A percentile compares a stretch with the other conserved stretches of the same genome.
Conservation (phyloP, 176 grass and related monocot genomes). For the Ensete glaucum region DNA sequence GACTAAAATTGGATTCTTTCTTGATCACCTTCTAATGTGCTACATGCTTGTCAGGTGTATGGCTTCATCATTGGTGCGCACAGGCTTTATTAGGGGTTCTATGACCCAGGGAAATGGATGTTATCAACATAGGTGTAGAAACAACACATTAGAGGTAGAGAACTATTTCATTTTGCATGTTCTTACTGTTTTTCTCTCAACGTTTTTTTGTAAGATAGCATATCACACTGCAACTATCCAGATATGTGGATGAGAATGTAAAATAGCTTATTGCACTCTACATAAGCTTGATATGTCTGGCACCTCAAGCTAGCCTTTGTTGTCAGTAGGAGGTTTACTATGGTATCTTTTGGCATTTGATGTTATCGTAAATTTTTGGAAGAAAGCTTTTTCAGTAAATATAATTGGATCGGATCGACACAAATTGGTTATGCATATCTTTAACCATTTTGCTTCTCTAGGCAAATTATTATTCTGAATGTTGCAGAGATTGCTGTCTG, state of each 20-base stretch:
- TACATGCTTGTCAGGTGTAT: slow-evolving; percentile 56
- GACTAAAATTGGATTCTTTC: neutral
- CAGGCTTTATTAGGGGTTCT: slow-evolving; percentile 96
- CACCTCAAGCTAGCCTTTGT: neutral
- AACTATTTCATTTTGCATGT: neutral
- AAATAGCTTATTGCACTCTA: no score
- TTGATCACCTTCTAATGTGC: neutral
- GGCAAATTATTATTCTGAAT: neutral
- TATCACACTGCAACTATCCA: neutral
- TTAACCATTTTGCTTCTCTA: neutral
- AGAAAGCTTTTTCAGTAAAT: neutral
- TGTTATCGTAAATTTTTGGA: no score
- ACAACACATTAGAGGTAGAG: slow-evolving; percentile 67
- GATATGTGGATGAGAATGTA: no score
- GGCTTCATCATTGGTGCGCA: slow-evolving; percentile 91
- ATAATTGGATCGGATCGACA: neutral
- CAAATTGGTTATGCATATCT: neutral
- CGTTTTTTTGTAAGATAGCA: neutral
- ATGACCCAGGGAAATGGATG: slow-evolving; percentile 99
- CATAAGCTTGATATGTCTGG: neutral
- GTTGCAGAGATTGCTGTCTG: neutral
- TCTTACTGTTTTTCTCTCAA: neutral
- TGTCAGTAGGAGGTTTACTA: neutral
- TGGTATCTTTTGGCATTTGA: neutral
- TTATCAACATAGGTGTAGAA: slow-evolving; percentile 91